A percentile compares a stretch with the other conserved stretches of the same genome.
Evolutionary conservation across 352 stramenopile genomes (phyloP).

Genomic region (Globisporangium parvum): DNA sequence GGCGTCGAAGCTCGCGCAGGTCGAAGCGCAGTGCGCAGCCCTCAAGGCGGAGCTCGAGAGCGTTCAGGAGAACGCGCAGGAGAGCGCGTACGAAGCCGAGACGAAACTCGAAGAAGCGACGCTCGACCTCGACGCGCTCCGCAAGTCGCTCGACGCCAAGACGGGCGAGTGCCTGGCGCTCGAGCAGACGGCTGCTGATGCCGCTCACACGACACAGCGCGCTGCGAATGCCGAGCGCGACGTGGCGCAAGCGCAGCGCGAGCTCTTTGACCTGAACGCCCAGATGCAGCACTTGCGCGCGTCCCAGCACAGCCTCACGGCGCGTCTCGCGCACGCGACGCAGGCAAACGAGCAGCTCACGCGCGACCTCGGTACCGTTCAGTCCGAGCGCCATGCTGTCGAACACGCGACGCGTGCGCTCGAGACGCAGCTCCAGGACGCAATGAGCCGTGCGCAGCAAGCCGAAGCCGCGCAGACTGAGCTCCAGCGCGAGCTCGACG

Average conservation of each 20-base stretch:
- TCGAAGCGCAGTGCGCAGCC: conserved; percentile 5
- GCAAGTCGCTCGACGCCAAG: conserved; percentile 21
- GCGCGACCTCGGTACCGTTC: conserved; percentile 17
- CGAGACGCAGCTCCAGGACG: conserved; percentile 8
- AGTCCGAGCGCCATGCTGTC: conserved; percentile 21
- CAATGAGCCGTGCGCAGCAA: conserved; percentile 16
- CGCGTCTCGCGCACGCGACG: conserved; percentile 24
- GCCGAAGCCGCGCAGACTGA: conserved; percentile 26
- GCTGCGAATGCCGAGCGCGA: conserved; percentile 22
- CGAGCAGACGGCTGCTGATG: conserved; percentile 14
- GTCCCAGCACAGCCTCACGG: conserved; percentile 31
- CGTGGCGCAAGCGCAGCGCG: too few relatives aligned
- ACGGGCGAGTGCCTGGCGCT: conserved; percentile 21
- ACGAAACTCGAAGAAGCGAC: conserved; percentile 47
- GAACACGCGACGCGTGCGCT: conserved; percentile 26
- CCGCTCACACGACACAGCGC: conserved; percentile 15
- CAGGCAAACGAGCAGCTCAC: conserved; percentile 24
- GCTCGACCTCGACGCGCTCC: conserved; percentile 33
- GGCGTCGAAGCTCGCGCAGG: background rate
- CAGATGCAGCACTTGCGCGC: conserved; percentile 28
- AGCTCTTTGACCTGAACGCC: conserved; percentile 31
- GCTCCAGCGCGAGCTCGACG: conserved; percentile 41
- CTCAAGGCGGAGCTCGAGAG: conserved; percentile 59
- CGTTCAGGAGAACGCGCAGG: conserved; percentile 53
- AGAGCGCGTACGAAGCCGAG: conserved; percentile 49